Evolutionary conservation across 305 asterid species (phyloP), one percentile per base, ranked within the genome.

Genomic region (Fraxinus velutina): DNA sequence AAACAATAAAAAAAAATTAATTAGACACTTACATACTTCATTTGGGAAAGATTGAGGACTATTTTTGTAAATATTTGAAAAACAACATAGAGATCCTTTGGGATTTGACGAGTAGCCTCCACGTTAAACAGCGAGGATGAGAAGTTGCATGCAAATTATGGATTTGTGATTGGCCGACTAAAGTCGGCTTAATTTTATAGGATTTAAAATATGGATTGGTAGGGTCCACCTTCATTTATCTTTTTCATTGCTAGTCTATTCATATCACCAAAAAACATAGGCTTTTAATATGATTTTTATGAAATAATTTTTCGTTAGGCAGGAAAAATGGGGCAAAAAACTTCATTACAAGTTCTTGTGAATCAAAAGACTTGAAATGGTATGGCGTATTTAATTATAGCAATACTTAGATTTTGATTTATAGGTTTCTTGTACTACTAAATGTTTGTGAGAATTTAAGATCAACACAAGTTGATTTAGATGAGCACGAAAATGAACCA

Each of bases 161-260:
- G 2, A 66, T 77, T 57, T 75, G 24, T 37, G 76, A 84, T 77
- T 86, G 87, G 91, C 83, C 83, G 89, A 80, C 83, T 80, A 68
- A 36, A 80, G 89, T 85, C 84, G 85, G 90, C 85, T 78, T 33
- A 39, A 68, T 80, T 73, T 34, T 34, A 83, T 30, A 30, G 10
- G 68, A 17, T 10, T 4, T 27, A 3, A 9, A 10, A 68, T 15
- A 70, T 75, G 36, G 72, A 72, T 42, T 66, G 17, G 6, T 17
- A 33, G 81, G 76, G 60, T 44, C 78, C 85, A 75, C 83, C 68
- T 22, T 80, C 5, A 76, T 77, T 80, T 29, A 13, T 57, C 55
- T 47, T 47, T 44, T 39, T 44, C n/a, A 39, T 29, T 71, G 24
- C 66, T 52, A 77, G 17, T 77, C 44, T 15, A 30, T 32, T 66